Base-by-base conservation (phyloP, 2,329 filamentous ascomycete species). In the Colletotrichum ledebouriae region DNA sequence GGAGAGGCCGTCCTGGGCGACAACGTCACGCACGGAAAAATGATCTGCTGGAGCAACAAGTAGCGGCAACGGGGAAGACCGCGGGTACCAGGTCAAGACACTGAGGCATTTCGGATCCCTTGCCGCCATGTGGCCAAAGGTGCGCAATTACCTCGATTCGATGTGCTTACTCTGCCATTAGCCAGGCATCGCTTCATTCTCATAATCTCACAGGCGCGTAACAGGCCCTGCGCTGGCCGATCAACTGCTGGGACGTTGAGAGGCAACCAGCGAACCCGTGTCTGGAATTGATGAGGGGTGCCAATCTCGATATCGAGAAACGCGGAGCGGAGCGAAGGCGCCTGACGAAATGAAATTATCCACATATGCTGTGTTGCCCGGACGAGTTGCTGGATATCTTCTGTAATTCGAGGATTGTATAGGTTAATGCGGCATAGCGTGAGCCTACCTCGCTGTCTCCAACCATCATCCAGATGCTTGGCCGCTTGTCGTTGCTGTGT, bases 291-390 rank as follows among this genome's bases (percentile, higher is more conserved):
- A 42, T 33, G n/a, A 46, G 34, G 53, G 53, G 52, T 33, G 39
- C 58, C 44, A 59, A 69, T 69, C 66, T 65, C 17, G 34, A 65
- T 44, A 34, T 56, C 49, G 62, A 55, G 22, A 55, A 59, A 65
- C 39, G 50, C 53, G 60, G 65, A 37, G 61, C 59, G 39, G 49
- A 37, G 61, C 59, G 39, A 39, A 52, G 44, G n/a, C 37, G 20
- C 42, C 34, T 66, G 55, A 55, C 55, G 66, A 47, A 65, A 65
- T 69, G 61, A 69, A 25, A 44, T 55, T 60, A 60, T 44, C 66
- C 66, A 69, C 55, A 50, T 7, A 55, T 34, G 56, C 34, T 39
- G 55, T 66, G 66, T 69, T 66, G 61, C 47, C 56, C 47, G 55
- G 66, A 42, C 49, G 60, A 65, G 61, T 25, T 56, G 61, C 66